phyloP scores from a whole-genome alignment of 2,329 filamentous ascomycete species.

The Nectriaceae sp. region DNA sequence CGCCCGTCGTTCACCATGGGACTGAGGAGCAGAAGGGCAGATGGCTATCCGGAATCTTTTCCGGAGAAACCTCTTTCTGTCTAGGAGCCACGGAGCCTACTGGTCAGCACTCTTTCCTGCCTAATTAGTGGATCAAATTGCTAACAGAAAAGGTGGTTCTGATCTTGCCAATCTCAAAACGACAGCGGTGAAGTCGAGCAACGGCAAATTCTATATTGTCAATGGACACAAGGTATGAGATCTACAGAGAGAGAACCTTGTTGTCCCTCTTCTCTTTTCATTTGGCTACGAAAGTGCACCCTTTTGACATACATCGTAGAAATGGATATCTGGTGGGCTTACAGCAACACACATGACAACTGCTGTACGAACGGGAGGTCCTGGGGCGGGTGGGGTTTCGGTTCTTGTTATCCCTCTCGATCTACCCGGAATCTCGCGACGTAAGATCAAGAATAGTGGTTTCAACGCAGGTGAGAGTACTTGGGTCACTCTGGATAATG shows the following conservation, averaged over 20 bases:
- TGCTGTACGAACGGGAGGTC: conserved; percentile 59
- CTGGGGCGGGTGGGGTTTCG: conserved; percentile 54
- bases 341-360: conserved; percentile 63
- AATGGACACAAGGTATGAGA: conserved; percentile 67
- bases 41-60: conserved; percentile 61
- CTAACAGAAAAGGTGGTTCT: conserved; percentile 34
- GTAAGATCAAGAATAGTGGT: conserved; percentile 62
- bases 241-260: no score
- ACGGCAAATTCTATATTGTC: conserved; percentile 58
- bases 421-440: conserved; percentile 47
- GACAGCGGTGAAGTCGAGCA: conserved; percentile 48
- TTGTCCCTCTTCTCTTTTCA: no score
- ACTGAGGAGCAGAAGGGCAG: conserved; percentile 36
- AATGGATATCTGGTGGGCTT: conserved; percentile 65
- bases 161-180: conserved; percentile 66
- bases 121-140: no score
- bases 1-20: conserved; percentile 1
- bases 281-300: no score
- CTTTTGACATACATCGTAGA: conserved; percentile 33
- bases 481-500: conserved; percentile 52
- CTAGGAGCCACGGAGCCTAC: conserved; percentile 65
- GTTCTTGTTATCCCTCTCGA: conserved; percentile 56
- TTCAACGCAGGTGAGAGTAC: conserved; percentile 63
- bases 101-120: no score
- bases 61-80: conserved; percentile 61